Conservation (phyloP, 176 grass and related monocot species). For the Carex littledalei region DNA sequence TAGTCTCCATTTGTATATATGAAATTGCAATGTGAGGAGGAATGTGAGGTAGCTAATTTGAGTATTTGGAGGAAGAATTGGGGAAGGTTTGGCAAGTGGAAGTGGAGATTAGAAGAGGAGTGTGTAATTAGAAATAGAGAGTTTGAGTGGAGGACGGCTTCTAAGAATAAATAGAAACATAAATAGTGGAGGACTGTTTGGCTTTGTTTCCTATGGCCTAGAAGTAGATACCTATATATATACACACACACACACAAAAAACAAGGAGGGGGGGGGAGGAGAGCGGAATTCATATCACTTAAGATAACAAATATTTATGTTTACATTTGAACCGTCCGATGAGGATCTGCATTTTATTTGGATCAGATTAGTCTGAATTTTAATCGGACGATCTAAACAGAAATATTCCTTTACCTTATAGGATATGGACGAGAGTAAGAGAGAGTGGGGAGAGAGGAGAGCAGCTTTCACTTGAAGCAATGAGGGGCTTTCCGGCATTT, state of each 20-base stretch:
- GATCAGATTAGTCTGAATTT: no score
- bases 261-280: not conserved
- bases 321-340: no score
- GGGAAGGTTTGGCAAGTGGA: not conserved
- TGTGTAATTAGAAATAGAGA: not conserved
- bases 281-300: not conserved
- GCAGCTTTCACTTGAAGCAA: no score
- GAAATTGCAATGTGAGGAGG: slow-evolving; percentile 1
- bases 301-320: no score
- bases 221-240: not conserved
- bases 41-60: not conserved
- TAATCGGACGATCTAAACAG: no score
- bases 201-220: not conserved
- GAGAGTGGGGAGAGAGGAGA: no score
- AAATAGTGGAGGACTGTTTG: not conserved
- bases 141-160: not conserved
- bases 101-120: not conserved
- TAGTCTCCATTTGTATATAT: not conserved
- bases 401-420: no score
- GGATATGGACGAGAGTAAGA: no score
- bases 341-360: no score
- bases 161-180: not conserved
- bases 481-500: no score
- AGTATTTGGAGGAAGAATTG: not conserved
- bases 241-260: not conserved